Conservation (phyloP, 177 flowering plant species). For the Vitis hybrid region DNA sequence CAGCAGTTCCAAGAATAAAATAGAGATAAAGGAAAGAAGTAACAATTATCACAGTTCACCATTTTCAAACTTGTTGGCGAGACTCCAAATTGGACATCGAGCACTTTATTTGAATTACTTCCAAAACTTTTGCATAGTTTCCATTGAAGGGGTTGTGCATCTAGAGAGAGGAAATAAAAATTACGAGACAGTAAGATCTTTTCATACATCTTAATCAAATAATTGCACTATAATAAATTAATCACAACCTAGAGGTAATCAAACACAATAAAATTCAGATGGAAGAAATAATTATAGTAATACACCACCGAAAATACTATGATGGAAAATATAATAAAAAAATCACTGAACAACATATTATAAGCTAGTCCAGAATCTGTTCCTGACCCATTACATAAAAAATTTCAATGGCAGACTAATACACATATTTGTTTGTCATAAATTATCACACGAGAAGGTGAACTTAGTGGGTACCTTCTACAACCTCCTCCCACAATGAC, state of each 20-base stretch:
- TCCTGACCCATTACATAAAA: neutral
- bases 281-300: neutral
- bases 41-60: slow-evolving; percentile 39
- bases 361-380: neutral
- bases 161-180: slow-evolving; percentile 28
- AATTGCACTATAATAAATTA: neutral
- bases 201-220: neutral
- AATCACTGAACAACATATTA: neutral
- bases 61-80: slow-evolving; percentile 53
- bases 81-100: slow-evolving; percentile 77
- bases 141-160: slow-evolving; percentile 55
- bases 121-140: slow-evolving; percentile 64
- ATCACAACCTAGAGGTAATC: neutral
- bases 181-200: neutral
- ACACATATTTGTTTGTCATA: neutral
- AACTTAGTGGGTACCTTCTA: slow-evolving; percentile 49
- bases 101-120: slow-evolving; percentile 32
- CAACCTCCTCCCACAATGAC: slow-evolving; percentile 82
- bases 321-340: no score
- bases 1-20: neutral
- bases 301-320: no score
- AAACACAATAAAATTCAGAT: neutral
- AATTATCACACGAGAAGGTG: neutral
- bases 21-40: neutral
- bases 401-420: neutral